A percentile compares a stretch with the other conserved stretches of the same genome.
Evolutionary conservation across 2,329 filamentous ascomycete species (phyloP).

Genomic region (Phyllosticta citrichinensis): DNA sequence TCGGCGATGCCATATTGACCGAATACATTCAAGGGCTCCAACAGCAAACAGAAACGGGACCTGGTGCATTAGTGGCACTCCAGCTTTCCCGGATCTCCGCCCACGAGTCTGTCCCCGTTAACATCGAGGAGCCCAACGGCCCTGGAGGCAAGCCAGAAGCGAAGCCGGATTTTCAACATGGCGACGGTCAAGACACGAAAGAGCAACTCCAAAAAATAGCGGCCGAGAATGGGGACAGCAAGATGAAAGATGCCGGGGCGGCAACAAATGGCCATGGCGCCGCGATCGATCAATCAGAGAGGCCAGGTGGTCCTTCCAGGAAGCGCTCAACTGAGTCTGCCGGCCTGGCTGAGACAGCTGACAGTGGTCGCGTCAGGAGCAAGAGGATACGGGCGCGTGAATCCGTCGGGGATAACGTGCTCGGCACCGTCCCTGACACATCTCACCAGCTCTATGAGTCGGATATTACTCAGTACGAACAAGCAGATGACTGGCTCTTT

Average conservation of each 20-base stretch:
- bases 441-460: slow-evolving; percentile 43
- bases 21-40: slow-evolving; percentile 33
- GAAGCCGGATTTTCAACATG: background rate
- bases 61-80: slow-evolving; percentile 34
- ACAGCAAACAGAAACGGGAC: slow-evolving; percentile 19
- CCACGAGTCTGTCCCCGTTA: background rate
- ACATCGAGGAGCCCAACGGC: slow-evolving; percentile 23
- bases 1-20: slow-evolving; percentile 40
- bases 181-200: background rate
- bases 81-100: slow-evolving; percentile 24
- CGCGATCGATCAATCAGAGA: slow-evolving; percentile 17
- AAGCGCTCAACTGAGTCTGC: slow-evolving; percentile 54
- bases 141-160: slow-evolving; percentile 20
- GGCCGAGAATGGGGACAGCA: slow-evolving; percentile 14
- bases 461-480: slow-evolving; percentile 41
- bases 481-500: slow-evolving; percentile 50
- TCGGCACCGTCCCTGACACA: slow-evolving; percentile 40
- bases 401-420: slow-evolving; percentile 38
- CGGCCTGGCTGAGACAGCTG: slow-evolving; percentile 46
- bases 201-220: background rate
- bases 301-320: slow-evolving; percentile 34
- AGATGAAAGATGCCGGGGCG: slow-evolving; percentile 15
- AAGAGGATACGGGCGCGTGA: slow-evolving; percentile 52
- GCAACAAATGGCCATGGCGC: background rate
- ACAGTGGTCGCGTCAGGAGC: slow-evolving; percentile 48